These are phyloP conservation scores for Trifolium pratense DNA, from an alignment of 306 rosid species.

Conservation along the genomic window DNA sequence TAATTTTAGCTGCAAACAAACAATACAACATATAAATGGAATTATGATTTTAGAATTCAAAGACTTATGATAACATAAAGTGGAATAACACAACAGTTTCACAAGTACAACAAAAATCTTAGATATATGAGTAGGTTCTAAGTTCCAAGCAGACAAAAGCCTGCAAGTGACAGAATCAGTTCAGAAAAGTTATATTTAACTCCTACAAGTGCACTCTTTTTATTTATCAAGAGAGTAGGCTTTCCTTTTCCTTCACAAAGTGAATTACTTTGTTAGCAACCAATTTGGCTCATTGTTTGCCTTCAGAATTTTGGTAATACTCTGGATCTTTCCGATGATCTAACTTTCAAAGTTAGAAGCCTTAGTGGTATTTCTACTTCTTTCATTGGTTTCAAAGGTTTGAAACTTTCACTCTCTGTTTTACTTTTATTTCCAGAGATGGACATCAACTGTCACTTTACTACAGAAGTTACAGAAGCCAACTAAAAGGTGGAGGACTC, in stretches of 20 bases:
- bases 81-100: constrained; percentile 24
- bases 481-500: constrained; percentile 16
- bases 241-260: constrained; percentile 30
- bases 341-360: constrained; percentile 22
- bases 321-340: constrained; percentile 8
- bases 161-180: constrained; percentile 21
- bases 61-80: not conserved
- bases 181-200: constrained; percentile 22
- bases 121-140: constrained; percentile 38
- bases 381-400: constrained; percentile 25
- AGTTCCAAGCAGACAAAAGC: constrained; percentile 38
- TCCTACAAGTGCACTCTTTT: not conserved
- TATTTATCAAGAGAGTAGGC: constrained; percentile 34
- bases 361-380: constrained; percentile 20
- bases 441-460: constrained; percentile 22
- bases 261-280: constrained; percentile 16
- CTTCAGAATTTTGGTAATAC: constrained; percentile 22
- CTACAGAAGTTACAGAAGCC: constrained; percentile 22
- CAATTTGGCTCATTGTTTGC: constrained; percentile 32
- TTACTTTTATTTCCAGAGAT: not conserved
- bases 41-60: constrained; percentile 27
- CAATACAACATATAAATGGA: constrained; percentile 5
- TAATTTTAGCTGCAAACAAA: constrained; percentile 84
- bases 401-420: constrained; percentile 1
- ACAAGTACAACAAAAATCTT: constrained; percentile 36